Conservation (phyloP, 352 stramenopile species). For the Phytophthora rubi region DNA sequence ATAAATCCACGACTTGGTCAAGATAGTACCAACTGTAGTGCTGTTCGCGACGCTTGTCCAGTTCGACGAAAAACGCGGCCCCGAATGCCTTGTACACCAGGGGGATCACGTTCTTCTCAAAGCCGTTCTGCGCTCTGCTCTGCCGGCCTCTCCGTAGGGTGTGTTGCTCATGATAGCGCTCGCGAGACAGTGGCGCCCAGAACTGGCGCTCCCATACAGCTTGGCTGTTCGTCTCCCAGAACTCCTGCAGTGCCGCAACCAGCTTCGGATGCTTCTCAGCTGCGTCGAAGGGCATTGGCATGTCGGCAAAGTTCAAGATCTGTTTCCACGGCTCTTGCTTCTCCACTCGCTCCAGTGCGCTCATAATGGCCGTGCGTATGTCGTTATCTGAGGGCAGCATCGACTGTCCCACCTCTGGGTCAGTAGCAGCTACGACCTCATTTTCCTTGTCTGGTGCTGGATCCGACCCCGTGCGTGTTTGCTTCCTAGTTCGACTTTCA, state of each 20-base stretch:
- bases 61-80: constrained; percentile 24
- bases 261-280: constrained; percentile 7
- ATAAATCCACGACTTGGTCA: constrained; percentile 7
- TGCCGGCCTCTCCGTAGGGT: constrained; percentile 26
- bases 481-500: constrained; percentile 3
- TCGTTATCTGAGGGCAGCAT: not conserved
- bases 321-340: constrained; percentile 18
- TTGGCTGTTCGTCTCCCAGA: constrained; percentile 24
- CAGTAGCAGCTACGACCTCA: constrained; percentile 13
- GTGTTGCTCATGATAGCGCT: not conserved
- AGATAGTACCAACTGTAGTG: constrained; percentile 39
- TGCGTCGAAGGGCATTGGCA: constrained; percentile 19
- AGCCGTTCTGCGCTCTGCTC: constrained; percentile 11
- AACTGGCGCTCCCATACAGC: constrained; percentile 43
- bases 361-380: constrained; percentile 6
- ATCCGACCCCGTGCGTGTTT: constrained; percentile 1
- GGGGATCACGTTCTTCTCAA: constrained; percentile 25
- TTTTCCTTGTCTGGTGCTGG: not conserved
- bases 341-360: constrained; percentile 11
- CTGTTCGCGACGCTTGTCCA: constrained; percentile 15
- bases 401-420: not conserved
- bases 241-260: constrained; percentile 11
- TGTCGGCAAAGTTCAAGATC: constrained; percentile 8
- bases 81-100: constrained; percentile 22
- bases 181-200: constrained; percentile 25